Evolutionary conservation across 192 early-diverging fungal genomes (phyloP).

Genomic region (Linderina pennispora): DNA sequence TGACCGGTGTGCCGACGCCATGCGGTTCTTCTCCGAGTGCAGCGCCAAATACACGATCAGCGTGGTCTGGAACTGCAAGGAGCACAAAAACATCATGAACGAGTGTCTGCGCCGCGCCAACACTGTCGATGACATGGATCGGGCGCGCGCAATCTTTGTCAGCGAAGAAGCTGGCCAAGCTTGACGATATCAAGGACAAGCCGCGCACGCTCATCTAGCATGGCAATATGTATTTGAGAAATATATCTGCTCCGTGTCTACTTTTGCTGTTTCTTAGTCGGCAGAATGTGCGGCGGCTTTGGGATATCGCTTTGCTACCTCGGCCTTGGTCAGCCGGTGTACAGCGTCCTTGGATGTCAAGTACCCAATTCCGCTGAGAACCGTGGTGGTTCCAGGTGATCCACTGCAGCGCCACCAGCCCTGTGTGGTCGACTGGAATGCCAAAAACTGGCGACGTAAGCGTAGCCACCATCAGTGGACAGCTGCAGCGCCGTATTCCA

Average conservation of each 20-base stretch:
- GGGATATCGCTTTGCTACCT: conserved; percentile 41
- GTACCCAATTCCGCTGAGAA: conserved; percentile 74
- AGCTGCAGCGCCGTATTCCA: conserved; percentile 88
- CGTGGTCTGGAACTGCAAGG: conserved; percentile 42
- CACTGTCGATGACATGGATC: conserved; percentile 42
- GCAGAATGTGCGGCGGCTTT: conserved; percentile 21
- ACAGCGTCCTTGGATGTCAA: conserved; percentile 68
- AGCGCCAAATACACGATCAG: conserved; percentile 39
- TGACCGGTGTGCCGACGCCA: conserved; percentile 18
- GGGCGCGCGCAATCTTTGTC: conserved; percentile 26
- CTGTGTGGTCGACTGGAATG: conserved; percentile 45
- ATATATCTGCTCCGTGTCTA: neutral
- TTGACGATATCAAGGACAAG: conserved; percentile 32
- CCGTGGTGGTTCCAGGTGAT: conserved; percentile 59
- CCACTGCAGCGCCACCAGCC: conserved; percentile 59
- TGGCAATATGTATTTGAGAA: too few species aligned
- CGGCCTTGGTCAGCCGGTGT: conserved; percentile 51
- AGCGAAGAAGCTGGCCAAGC: conserved; percentile 12
- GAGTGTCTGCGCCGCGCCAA: conserved; percentile 45
- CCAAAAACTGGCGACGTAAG: conserved; percentile 70
- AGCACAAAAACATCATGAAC: conserved; percentile 39
- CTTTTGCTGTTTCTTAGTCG: conserved; percentile 12
- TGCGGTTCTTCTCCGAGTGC: conserved; percentile 38
- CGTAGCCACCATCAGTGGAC: conserved; percentile 65
- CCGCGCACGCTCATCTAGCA: conserved; percentile 35